A percentile compares a stretch with the other conserved stretches of the same genome.
These are phyloP conservation scores for Thuja plicata DNA, from an alignment of 83 land plant genomes.

Conservation along the genomic window DNA sequence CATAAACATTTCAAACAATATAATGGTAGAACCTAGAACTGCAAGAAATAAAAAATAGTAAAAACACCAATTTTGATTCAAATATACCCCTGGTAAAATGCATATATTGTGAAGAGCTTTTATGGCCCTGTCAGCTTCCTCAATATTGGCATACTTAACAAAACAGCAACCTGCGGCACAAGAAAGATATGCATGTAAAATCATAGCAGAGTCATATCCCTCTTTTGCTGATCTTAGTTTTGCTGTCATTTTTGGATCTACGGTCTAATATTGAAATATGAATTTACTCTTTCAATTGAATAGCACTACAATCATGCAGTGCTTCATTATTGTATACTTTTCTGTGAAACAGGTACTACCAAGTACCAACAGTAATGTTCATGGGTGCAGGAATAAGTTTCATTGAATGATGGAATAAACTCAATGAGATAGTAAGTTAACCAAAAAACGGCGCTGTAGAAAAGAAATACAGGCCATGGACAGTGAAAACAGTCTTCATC, in stretches of 20 bases:
- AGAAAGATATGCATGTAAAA: not conserved
- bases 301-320: no score
- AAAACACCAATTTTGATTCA: not conserved
- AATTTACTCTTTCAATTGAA: not conserved
- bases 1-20: not conserved
- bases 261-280: not conserved
- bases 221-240: no score
- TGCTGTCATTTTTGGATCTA: no score
- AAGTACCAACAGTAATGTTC: no score
- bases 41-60: not conserved
- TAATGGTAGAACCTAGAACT: not conserved
- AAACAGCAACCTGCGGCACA: conserved; percentile 75
- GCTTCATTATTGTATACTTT: no score
- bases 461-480: no score
- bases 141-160: conserved; percentile 77
- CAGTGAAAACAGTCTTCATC: no score
- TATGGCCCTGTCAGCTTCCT: conserved; percentile 94
- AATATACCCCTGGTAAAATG: conserved; percentile 83
- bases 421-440: no score
- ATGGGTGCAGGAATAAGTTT: no score
- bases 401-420: no score
- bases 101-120: conserved; percentile 79
- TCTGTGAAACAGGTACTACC: no score
- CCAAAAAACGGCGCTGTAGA: no score
- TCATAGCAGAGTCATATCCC: not conserved